phyloP scores from a whole-genome alignment of 2,329 filamentous ascomycete genomes.

The Metarhizium album region DNA sequence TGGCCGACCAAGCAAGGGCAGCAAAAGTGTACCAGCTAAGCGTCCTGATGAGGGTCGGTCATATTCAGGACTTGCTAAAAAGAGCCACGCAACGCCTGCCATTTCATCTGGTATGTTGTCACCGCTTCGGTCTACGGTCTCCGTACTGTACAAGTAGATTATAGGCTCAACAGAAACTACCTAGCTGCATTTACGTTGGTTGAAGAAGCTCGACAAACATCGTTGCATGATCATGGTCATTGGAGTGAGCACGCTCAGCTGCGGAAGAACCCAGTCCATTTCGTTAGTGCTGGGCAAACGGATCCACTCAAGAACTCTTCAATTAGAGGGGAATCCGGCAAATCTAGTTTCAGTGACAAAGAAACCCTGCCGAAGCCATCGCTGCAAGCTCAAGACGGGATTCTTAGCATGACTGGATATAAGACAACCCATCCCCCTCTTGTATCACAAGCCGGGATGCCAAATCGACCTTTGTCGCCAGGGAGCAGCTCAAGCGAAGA shows the following conservation, averaged over 20 bases:
- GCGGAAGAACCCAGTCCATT: slow-evolving; percentile 37
- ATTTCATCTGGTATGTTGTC: background rate
- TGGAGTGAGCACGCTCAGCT: slow-evolving; percentile 31
- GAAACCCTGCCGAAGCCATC: background rate
- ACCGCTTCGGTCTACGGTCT: background rate
- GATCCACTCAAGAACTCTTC: slow-evolving; percentile 32
- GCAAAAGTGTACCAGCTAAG: background rate
- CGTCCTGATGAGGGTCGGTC: background rate
- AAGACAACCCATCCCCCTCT: slow-evolving; percentile 1
- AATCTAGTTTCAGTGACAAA: background rate
- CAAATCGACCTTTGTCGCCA: slow-evolving; percentile 12
- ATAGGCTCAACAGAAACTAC: background rate
- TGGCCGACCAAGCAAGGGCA: background rate
- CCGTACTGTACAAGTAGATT: background rate
- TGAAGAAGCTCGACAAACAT: slow-evolving; percentile 41
- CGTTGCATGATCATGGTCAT: slow-evolving; percentile 30
- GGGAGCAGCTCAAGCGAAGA: slow-evolving; percentile 48
- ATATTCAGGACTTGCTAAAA: background rate
- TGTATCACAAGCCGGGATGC: slow-evolving; percentile 4
- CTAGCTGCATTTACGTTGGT: slow-evolving; percentile 20
- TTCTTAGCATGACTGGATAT: slow-evolving; percentile 17
- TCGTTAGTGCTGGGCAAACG: slow-evolving; percentile 42
- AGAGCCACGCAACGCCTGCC: background rate
- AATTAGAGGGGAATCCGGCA: background rate
- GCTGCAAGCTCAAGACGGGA: slow-evolving; percentile 3